phyloP scores from a whole-genome alignment of 2,329 filamentous ascomycete genomes.

The Conoideocrella luteorostrata region DNA sequence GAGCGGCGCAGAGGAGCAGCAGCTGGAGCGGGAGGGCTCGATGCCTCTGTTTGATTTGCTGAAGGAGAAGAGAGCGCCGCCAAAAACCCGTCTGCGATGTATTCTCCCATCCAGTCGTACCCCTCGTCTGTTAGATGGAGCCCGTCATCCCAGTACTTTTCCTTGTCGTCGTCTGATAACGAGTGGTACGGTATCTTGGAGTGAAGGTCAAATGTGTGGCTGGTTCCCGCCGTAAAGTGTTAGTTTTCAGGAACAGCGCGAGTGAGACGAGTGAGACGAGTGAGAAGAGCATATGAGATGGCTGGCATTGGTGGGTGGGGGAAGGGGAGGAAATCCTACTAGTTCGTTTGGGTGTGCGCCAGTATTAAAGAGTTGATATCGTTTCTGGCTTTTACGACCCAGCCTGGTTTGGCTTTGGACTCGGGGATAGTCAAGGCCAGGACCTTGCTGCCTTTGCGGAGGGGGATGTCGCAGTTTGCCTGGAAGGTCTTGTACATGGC shows the following conservation, averaged over 20 bases:
- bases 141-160: slow-evolving; percentile 54
- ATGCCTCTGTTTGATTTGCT: not conserved
- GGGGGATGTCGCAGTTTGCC: slow-evolving; percentile 42
- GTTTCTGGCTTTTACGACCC: slow-evolving; percentile 29
- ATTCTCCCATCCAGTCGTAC: slow-evolving; percentile 56
- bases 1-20: not conserved
- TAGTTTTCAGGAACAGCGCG: too few species aligned
- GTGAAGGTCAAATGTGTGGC: slow-evolving; percentile 51
- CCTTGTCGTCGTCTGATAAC: slow-evolving; percentile 38
- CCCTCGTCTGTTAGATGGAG: slow-evolving; percentile 52
- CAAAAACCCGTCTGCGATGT: slow-evolving; percentile 47
- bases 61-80: not conserved
- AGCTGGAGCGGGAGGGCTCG: too few species aligned
- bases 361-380: slow-evolving; percentile 49
- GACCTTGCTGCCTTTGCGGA: slow-evolving; percentile 45
- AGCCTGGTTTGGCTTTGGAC: slow-evolving; percentile 23
- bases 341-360: slow-evolving; percentile 39
- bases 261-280: too few species aligned
- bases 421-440: slow-evolving; percentile 60
- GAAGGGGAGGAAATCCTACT: too few species aligned
- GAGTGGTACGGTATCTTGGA: slow-evolving; percentile 46
- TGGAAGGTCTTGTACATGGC: slow-evolving; percentile 44
- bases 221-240: slow-evolving; percentile 18
- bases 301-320: too few species aligned
- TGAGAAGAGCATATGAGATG: too few species aligned